Evolutionary conservation across 345 rosid genomes (phyloP), one percentile per base, ranked within the genome.

Genomic region (Eucalyptus cloeziana): DNA sequence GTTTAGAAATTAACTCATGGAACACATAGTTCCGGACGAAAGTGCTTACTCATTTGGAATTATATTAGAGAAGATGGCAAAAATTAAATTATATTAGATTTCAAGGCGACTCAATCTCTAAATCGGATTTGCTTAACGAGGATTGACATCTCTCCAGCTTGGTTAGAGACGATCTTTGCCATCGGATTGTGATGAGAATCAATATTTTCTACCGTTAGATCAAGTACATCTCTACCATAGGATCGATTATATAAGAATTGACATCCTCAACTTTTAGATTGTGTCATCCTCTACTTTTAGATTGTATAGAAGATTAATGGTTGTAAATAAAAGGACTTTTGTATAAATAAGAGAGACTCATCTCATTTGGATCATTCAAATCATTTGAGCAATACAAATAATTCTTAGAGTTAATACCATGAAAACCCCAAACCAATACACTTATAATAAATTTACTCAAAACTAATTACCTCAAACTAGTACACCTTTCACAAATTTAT

Each of bases 371-470:
- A 19, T 52, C 56, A 52, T 52, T 10, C 10, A 52, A 19, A 52
- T 19, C 24, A 52, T 7, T 52, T 52, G 24, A 52, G 56, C 10
- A 52, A 52, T 7, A 19, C 56, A 52, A 52, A 52, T 5, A 52
- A 7, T 7, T 17, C 17, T 17, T 52, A 17, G 4, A 52, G 56
- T 52, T 52, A 52, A 52, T 51, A 17, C 7, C 2, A 51, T 4
- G 7, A 52, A 51, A 52, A 52, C 1, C 8, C 0, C 9, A 52
- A 51, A 52, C 0, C 0, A 0, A 0, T 52, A 3, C 2, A 17
- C 0, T 0, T 0, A 0, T 17, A 9, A 3, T 52, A 52, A 52
- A 52, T 52, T 52, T 52, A 52, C 0, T 2, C 0, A 51, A 51
- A 51, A 17, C 2, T 17, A 1, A 51, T 17, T 51, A 51, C 0